These are phyloP conservation scores for Aspergillus puulaauensis DNA, from an alignment of 2,329 filamentous ascomycete genomes.

Conservation along the genomic window DNA sequence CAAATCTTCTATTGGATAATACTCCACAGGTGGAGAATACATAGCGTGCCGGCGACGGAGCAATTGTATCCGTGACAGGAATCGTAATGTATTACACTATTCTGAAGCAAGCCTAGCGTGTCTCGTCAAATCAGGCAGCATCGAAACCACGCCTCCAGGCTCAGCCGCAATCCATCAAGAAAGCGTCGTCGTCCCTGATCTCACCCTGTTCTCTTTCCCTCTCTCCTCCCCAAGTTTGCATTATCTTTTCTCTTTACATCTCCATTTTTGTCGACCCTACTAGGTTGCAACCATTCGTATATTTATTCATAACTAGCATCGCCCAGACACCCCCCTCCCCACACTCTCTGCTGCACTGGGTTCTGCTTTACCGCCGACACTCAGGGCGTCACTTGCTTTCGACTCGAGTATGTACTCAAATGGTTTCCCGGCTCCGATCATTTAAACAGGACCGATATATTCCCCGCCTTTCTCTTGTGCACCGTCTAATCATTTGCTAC, in stretches of 20 bases:
- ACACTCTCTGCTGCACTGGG: background rate
- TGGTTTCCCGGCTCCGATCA: background rate
- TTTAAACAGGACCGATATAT: background rate
- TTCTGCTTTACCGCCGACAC: background rate
- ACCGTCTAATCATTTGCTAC: conserved; percentile 2
- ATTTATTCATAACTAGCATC: conserved; percentile 3
- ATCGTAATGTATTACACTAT: background rate
- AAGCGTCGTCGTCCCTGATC: conserved; percentile 21
- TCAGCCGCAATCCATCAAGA: conserved; percentile 24
- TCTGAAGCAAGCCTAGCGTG: conserved; percentile 16
- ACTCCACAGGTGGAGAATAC: background rate
- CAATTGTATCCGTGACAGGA: background rate
- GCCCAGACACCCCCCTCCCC: background rate
- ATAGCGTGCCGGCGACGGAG: background rate
- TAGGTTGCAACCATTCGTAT: conserved; percentile 9
- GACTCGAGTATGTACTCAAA: background rate
- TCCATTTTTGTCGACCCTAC: background rate
- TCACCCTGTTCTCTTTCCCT: conserved; percentile 5
- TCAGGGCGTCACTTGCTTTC: background rate
- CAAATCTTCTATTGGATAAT: background rate
- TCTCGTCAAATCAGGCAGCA: conserved; percentile 39
- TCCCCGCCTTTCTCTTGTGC: background rate
- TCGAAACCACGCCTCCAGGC: conserved; percentile 26
- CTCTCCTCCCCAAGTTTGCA: conserved; percentile 9
- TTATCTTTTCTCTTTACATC: background rate